Evolutionary conservation across 768 basidiomycete species (phyloP), one percentile per base, ranked within the genome.

Genomic region (Cubamyces lactineus): DNA sequence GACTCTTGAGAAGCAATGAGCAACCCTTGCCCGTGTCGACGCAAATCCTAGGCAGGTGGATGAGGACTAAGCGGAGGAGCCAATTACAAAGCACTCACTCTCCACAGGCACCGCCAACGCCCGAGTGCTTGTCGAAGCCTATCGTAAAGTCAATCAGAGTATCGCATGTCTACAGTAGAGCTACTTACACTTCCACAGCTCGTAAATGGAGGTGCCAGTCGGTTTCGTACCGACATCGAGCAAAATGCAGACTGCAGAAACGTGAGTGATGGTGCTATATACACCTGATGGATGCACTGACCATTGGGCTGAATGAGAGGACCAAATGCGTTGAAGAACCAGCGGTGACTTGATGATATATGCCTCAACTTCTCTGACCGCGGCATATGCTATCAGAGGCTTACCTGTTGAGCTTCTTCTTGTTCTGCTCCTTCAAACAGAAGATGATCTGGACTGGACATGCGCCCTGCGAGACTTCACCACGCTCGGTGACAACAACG

Each of bases 321-420:
- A 21, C 92, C 91, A 66, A 96, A 92, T 0, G 92, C 95, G 70
- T 97, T 97, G 83, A 97, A 96, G 81, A 96, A 96, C 95, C 95
- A 97, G 19, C 95, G 84, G 70, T 97, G 94, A 68, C 89, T 68
- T n/a, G n/a, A n/a, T 23, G 2, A 24, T 41, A n/a, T 16, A 30
- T 24, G 21, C 7, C 15, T 47, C 4, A 49, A 19, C 9, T 34
- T 11, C 34, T 34, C 8, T 49, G 48, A 28, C 2, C 48, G 11
- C 34, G 9, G 9, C 11, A 26, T 19, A n/a, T 15, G 16, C 12
- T 26, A 15, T 16, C 13, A 13, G 23, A 15, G 19, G 24, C 13
- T 28, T 28, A 67, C 66, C 66, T 91, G 79, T 96, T 96, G 68
- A 96, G 82, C 74, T 97, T 96, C 82, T 96, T 96, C 82, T 94